These are phyloP conservation scores for Calocybe gambosa DNA, from an alignment of 1,284 basidiomycete genomes.

Conservation along the genomic window DNA sequence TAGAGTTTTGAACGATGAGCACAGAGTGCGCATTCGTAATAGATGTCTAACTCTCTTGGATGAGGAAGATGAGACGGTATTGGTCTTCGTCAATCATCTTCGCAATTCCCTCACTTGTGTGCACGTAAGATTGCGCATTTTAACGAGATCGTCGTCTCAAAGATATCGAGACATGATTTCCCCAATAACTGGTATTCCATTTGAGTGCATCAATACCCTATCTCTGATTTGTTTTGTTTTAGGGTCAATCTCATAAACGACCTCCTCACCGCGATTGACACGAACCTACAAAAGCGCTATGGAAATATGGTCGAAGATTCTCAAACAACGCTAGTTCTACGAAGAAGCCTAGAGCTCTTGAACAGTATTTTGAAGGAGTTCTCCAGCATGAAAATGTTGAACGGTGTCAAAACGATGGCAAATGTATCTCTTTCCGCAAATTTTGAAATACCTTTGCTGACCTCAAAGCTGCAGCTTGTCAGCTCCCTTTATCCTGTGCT, in stretches of 20 bases:
- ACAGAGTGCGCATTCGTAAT: conserved; percentile 50
- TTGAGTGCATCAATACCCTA: conserved; percentile 9
- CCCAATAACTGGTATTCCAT: conserved; percentile 53
- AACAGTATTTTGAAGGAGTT: conserved; percentile 67
- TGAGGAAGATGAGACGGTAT: conserved; percentile 69
- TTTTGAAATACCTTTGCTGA: conserved; percentile 1
- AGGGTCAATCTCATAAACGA: conserved; percentile 63
- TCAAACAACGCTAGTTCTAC: conserved; percentile 45
- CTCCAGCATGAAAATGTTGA: conserved; percentile 57
- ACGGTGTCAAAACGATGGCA: conserved; percentile 59
- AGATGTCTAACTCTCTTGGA: conserved; percentile 60
- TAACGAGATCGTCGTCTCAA: conserved; percentile 64
- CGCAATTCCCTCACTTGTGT: conserved; percentile 3
- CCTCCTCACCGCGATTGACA: conserved; percentile 49
- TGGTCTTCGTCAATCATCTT: neutral
- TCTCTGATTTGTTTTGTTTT: conserved; percentile 3
- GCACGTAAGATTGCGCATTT: conserved; percentile 59
- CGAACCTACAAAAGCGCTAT: conserved; percentile 44
- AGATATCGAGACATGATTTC: conserved; percentile 68
- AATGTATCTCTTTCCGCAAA: conserved; percentile 30
- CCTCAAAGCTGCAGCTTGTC: conserved; percentile 41
- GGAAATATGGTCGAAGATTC: conserved; percentile 33
- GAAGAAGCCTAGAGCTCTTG: conserved; percentile 55
- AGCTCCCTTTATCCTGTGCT: conserved; percentile 45
- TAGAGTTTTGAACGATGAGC: conserved; percentile 62